Percentiles rank a stretch among this genome's conserved stretches.
These are phyloP conservation scores for Striga hermonthica DNA, from an alignment of 305 asterid species.

Conservation along the genomic window DNA sequence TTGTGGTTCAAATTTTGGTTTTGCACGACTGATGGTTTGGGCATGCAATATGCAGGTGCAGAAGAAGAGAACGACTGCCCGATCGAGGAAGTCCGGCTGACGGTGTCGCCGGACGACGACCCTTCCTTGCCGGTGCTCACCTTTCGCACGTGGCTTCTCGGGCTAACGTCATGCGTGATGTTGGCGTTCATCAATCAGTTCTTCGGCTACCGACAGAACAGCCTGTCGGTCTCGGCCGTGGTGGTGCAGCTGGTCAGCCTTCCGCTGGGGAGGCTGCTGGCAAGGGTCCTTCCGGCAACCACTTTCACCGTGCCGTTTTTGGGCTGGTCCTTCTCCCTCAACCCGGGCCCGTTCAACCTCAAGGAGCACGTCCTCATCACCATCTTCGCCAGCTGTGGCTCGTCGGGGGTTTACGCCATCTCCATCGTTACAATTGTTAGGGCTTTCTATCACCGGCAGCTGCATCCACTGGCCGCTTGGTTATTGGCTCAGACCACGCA, in stretches of 20 bases:
- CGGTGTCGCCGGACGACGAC: constrained; percentile 55
- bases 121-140: constrained; percentile 51
- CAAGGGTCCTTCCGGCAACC: constrained; percentile 43
- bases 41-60: constrained; percentile 25
- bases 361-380: constrained; percentile 73
- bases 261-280: constrained; percentile 57
- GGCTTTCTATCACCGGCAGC: constrained; percentile 50
- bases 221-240: constrained; percentile 33
- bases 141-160: constrained; percentile 63
- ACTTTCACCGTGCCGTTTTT: constrained; percentile 36
- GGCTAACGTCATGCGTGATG: constrained; percentile 43
- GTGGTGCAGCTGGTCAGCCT: constrained; percentile 55
- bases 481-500: constrained; percentile 56
- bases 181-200: constrained; percentile 56
- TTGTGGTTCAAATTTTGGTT: neutral
- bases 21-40: neutral
- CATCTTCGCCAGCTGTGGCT: constrained; percentile 59
- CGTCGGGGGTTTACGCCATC: constrained; percentile 51
- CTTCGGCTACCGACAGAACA: constrained; percentile 53
- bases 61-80: constrained; percentile 54
- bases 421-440: constrained; percentile 45
- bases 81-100: constrained; percentile 66
- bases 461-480: constrained; percentile 45
- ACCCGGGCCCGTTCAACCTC: constrained; percentile 63
- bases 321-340: constrained; percentile 45